Conservation (phyloP, 352 stramenopile genomes). For the Phytophthora fragariaefolia region DNA sequence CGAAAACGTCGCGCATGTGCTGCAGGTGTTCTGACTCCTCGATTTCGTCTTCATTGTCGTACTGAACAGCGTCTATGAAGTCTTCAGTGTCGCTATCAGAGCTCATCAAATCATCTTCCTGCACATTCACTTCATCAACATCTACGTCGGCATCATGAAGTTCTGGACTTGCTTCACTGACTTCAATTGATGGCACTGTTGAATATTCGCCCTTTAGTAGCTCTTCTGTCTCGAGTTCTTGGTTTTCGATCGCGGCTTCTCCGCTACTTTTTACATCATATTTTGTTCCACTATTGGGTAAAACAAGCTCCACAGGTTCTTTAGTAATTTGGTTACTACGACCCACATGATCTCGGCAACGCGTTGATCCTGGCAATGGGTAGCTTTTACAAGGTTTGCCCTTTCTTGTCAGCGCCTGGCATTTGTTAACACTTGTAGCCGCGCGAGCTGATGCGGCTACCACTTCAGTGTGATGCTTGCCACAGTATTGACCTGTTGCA, state of each 20-base stretch:
- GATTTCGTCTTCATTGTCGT: slow-evolving; percentile 66
- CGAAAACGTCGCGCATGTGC: slow-evolving; percentile 83
- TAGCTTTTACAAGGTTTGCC: slow-evolving; percentile 50
- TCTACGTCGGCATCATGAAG: not conserved
- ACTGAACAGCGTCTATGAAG: slow-evolving; percentile 46
- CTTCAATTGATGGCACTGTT: not conserved
- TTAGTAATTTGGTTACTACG: not conserved
- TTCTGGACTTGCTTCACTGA: not conserved
- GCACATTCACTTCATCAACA: slow-evolving; percentile 6
- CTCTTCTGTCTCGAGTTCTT: not conserved
- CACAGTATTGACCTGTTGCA: slow-evolving; percentile 43
- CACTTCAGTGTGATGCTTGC: slow-evolving; percentile 27
- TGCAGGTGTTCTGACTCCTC: slow-evolving; percentile 86
- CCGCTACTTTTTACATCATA: not conserved
- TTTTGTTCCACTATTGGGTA: slow-evolving; percentile 9
- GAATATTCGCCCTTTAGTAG: not conserved
- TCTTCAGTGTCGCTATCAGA: slow-evolving; percentile 49
- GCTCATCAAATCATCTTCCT: slow-evolving; percentile 30
- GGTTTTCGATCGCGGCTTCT: not conserved
- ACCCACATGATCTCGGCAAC: slow-evolving; percentile 49
- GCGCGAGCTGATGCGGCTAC: not conserved
- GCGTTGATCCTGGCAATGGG: slow-evolving; percentile 33
- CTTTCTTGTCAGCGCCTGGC: slow-evolving; percentile 47
- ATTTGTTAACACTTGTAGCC: slow-evolving; percentile 23
- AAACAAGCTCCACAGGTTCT: not conserved